Percentiles rank a stretch among this genome's conserved stretches.
Conservation (phyloP, 768 basidiomycete species). For the Mrakia blollopis region DNA sequence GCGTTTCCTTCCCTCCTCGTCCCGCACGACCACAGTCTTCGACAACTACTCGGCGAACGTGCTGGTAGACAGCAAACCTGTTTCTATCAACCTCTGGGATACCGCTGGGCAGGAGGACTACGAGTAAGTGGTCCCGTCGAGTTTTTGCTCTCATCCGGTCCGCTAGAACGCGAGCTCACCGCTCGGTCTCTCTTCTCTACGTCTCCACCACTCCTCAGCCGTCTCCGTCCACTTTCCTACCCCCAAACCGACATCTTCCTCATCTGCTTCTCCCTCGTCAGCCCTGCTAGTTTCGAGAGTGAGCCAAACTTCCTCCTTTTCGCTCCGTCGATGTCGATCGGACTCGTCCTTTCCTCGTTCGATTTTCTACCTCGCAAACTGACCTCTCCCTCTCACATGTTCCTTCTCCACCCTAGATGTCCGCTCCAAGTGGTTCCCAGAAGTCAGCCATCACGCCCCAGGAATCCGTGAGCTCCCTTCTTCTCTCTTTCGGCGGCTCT, state of each 20-base stretch:
- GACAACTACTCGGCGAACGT: conserved; percentile 91
- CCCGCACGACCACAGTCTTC: conserved; percentile 71
- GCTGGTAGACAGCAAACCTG: conserved; percentile 95
- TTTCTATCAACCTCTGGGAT: conserved; percentile 67
- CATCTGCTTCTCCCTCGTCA: conserved; percentile 97
- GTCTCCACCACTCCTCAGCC: conserved; percentile 40
- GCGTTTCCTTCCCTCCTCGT: neutral
- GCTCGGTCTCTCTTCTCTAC: neutral
- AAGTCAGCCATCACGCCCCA: conserved; percentile 26
- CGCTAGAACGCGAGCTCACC: too few species aligned
- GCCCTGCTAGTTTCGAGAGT: conserved; percentile 61
- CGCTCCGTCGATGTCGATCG: neutral
- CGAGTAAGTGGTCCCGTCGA: conserved; percentile 33
- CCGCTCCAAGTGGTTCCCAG: conserved; percentile 62
- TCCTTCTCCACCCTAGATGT: conserved; percentile 52
- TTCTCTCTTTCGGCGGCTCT: neutral
- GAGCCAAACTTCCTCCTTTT: neutral
- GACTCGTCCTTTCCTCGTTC: neutral
- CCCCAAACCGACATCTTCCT: conserved; percentile 99
- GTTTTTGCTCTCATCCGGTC: neutral
- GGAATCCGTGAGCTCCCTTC: neutral
- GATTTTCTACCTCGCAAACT: neutral
- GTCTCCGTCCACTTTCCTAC: conserved; percentile 94
- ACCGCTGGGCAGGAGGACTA: conserved; percentile 91
- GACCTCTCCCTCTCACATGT: neutral